These are phyloP conservation scores for Madurella fahalii DNA, from an alignment of 2,329 filamentous ascomycete genomes.

Conservation along the genomic window DNA sequence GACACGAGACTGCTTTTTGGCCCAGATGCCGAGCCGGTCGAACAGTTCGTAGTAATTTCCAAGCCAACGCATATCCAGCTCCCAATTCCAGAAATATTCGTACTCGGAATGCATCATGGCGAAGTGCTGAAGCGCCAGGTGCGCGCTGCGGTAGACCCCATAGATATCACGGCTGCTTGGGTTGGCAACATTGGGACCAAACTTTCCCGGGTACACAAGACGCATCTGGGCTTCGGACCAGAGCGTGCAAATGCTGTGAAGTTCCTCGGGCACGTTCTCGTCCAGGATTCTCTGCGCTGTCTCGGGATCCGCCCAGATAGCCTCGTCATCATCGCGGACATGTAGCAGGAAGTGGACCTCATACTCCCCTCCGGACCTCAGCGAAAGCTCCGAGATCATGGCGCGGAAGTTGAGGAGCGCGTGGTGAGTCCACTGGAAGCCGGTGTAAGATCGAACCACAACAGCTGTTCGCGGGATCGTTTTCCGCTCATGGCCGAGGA, in stretches of 20 bases:
- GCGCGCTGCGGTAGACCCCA: constrained; percentile 64
- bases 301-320: constrained; percentile 75
- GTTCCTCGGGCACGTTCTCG: constrained; percentile 65
- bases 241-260: constrained; percentile 73
- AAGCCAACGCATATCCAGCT: constrained; percentile 63
- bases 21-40: constrained; percentile 62
- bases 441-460: constrained; percentile 74
- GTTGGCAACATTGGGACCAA: constrained; percentile 64
- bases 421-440: constrained; percentile 74
- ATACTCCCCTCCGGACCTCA: constrained; percentile 78
- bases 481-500: constrained; percentile 19
- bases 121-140: constrained; percentile 62
- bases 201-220: constrained; percentile 66
- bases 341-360: constrained; percentile 79
- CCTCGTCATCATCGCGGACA: constrained; percentile 72
- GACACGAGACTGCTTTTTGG: constrained; percentile 61
- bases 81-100: constrained; percentile 66
- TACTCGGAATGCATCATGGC: constrained; percentile 61
- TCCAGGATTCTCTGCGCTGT: constrained; percentile 69
- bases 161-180: constrained; percentile 57
- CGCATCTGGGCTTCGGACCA: constrained; percentile 86
- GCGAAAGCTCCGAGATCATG: constrained; percentile 70
- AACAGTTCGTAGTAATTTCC: constrained; percentile 72
- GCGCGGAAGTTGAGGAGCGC: constrained; percentile 77
- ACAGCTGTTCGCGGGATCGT: constrained; percentile 64